Conservation (phyloP, 805 yeast species). For the Monosporozyma solicola region DNA sequence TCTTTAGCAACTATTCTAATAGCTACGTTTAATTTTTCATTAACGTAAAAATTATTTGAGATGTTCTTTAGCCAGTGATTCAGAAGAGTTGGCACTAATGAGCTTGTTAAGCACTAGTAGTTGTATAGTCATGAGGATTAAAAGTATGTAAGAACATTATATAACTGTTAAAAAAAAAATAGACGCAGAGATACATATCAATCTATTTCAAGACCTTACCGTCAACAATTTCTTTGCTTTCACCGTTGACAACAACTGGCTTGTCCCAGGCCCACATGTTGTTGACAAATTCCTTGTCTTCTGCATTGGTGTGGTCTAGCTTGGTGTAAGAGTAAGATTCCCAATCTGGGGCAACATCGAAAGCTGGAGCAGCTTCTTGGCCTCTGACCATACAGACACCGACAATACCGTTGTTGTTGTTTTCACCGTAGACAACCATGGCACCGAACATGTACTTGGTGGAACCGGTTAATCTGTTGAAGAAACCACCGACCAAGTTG, state of each 20-base stretch:
- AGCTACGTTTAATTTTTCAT: not conserved
- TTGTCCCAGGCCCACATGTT: slow-evolving; percentile 98
- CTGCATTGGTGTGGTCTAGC: slow-evolving; percentile 71
- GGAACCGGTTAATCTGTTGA: slow-evolving; percentile 88
- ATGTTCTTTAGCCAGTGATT: not conserved
- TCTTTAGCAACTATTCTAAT: not conserved
- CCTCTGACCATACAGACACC: slow-evolving; percentile 96
- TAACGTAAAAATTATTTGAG: not conserved
- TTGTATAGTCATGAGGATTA: not conserved
- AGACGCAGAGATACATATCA: not conserved
- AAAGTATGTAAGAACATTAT: not conserved
- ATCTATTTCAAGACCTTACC: slow-evolving; percentile 91
- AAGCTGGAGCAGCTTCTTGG: slow-evolving; percentile 82
- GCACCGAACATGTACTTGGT: slow-evolving; percentile 91
- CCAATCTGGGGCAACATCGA: slow-evolving; percentile 99
- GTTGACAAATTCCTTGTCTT: slow-evolving; percentile 69
- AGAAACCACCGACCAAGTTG: slow-evolving; percentile 96
- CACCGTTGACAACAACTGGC: slow-evolving; percentile 77
- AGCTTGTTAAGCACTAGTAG: not conserved
- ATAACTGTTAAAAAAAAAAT: not conserved
- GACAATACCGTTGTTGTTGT: slow-evolving; percentile 94
- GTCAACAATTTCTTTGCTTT: slow-evolving; percentile 80
- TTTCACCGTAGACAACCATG: slow-evolving; percentile 94
- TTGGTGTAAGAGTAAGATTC: slow-evolving; percentile 82
- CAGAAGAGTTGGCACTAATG: not conserved